Evolutionary conservation across 345 rosid species (phyloP), one percentile per base, ranked within the genome.

Genomic region (Salix exigua): DNA sequence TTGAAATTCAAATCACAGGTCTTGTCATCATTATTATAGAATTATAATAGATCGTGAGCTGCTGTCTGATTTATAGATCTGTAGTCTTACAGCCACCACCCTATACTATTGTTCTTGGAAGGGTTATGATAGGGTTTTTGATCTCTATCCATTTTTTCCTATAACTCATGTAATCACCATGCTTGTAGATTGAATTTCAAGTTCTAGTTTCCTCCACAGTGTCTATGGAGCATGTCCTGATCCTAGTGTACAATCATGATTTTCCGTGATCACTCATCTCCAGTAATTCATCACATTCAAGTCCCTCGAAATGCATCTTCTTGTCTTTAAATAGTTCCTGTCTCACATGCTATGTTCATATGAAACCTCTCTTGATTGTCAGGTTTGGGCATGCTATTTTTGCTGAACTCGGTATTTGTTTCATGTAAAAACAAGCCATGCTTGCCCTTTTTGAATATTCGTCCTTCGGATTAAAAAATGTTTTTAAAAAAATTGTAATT

Each of bases 1-100:
- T 82, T 82, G 66, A 82, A 82, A 72, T 82, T 82, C 40, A 82
- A 77, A 80, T 90, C 92, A 80, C 87, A 90, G 73, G 82, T 84
- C 69, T 84, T 88, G 55, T 85, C 88, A 68, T 83, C 80, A 72
- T 71, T 71, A 10, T 78, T 82, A 78, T 89, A 91, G 81, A 91
- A 91, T 78, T 91, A 89, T 7, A 68, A 18, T 3, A 69, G 93
- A 72, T 0, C 86, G 84, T 21, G 91, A 86, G 16, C 60, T 51
- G 60, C 19, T 51, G 23, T 19, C 21, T 51, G 60, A 51, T 51
- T 51, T 19, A 17, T 50, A 50, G 55, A 53, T 44, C 30, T 9
- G 35, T 8, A 62, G 66, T 26, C 30, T 9, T 33, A 18, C 69
- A 18, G 38, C 40, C 18, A 66, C 38, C 33, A 18, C 40, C 18